Evolutionary conservation across 2,329 filamentous ascomycete genomes (phyloP).

Genomic region (Cordyceps tenuipes): DNA sequence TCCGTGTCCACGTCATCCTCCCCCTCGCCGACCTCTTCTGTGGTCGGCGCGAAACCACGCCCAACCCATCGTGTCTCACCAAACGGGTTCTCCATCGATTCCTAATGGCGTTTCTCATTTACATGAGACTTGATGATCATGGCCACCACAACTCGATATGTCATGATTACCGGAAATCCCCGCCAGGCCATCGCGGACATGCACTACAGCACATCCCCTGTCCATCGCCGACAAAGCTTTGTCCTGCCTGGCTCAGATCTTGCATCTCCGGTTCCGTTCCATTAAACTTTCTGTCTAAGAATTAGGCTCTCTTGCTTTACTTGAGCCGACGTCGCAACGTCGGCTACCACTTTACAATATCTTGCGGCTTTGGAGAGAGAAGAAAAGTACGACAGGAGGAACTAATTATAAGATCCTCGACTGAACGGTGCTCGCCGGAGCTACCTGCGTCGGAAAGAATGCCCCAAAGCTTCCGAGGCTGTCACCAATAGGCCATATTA

Average conservation of each 20-base stretch:
- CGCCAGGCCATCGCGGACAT: not conserved
- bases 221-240: not conserved
- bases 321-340: not conserved
- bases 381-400: not conserved
- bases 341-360: not conserved
- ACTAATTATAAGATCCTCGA: too few relatives aligned
- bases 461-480: not conserved
- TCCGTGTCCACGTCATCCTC: not conserved
- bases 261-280: not conserved
- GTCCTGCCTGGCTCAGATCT: not conserved
- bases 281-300: not conserved
- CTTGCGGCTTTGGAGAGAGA: not conserved
- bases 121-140: not conserved
- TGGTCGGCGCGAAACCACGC: slow-evolving; percentile 4
- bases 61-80: slow-evolving; percentile 3
- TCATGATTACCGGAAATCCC: not conserved
- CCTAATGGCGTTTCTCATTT: not conserved
- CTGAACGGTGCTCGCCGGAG: not conserved
- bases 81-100: slow-evolving; percentile 2
- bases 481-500: not conserved
- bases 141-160: not conserved
- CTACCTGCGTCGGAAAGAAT: not conserved
- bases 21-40: not conserved
- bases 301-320: not conserved
- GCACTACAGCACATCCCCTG: not conserved